Base-by-base conservation (phyloP, 1,284 basidiomycete species). In the Pisolithus thermaeus region DNA sequence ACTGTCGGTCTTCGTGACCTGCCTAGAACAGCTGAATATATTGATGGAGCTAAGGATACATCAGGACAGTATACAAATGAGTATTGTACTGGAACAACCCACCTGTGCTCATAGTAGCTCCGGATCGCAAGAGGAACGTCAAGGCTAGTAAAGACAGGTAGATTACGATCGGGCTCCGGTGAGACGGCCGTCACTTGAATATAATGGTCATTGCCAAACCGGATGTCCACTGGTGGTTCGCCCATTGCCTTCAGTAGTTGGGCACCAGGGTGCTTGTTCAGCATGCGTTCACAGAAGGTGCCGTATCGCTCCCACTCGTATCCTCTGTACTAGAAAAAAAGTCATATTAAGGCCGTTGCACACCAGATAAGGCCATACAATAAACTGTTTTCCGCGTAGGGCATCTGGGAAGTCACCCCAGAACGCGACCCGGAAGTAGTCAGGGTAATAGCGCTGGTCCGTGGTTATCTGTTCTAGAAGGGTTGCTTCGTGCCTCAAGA, bases 341-440 rank as follows among this genome's bases (percentile, higher is more conserved):
- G 47, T 41, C 0, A 39, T 50, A 44, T 42, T 38, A 23, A 47
- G 22, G 39, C 46, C 27, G 45, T 27, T 42, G 25, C 16, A 37
- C 12, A 14, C 39, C 27, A 7, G 47, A 42, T 35, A 30, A 11
- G 71, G 25, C 23, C 84, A 57, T 69, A 90, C 90, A 56, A 92
- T 84, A 69, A 93, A 95, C 58, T 91, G 87, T 67, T 92, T 93
- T 61, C 88, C 82, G 52, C 88, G 81, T 47, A 94, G 82, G 4
- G 89, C 88, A 14, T 74, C 78, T 1, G 92, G 92, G 74, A 94
- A 96, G 58, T 83, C 84, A n/a, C 92, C 92, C 67, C 87, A 93
- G 71, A 94, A 96, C 3, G 90, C 87, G 12, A 98, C 92, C 46
- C 92, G 78, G 76, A 96, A 99, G 70, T 96, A 97, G 60, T 93